A percentile compares a stretch with the other conserved stretches of the same genome.
phyloP scores from a whole-genome alignment of 73 alveolate species.

The Paraurostyla sp. region DNA sequence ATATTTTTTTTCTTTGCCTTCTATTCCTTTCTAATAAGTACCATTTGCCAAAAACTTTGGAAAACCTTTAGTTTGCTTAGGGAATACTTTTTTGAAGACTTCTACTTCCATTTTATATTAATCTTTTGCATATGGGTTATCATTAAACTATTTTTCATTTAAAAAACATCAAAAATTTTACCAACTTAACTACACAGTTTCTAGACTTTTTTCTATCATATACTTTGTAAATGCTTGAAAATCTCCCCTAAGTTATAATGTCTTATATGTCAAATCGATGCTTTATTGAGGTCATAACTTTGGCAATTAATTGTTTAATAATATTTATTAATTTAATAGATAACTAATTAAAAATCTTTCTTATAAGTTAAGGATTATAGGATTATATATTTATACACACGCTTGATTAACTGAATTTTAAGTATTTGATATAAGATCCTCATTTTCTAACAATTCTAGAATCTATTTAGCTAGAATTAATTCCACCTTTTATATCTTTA shows the following conservation, averaged over 20 bases:
- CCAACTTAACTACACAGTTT: slow-evolving; percentile 16
- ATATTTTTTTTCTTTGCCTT: not conserved
- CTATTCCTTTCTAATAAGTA: not conserved
- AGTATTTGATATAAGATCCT: not conserved
- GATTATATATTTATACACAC: too few relatives aligned
- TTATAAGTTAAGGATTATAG: too few relatives aligned
- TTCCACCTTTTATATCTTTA: not conserved
- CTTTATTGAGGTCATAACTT: not conserved
- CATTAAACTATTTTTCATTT: not conserved
- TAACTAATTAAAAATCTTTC: too few relatives aligned
- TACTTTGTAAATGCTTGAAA: not conserved
- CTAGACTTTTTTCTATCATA: slow-evolving; percentile 4
- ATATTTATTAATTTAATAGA: not conserved
- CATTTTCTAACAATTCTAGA: not conserved
- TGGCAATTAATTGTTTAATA: not conserved
- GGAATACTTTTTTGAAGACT: not conserved
- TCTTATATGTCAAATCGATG: slow-evolving; percentile 21
- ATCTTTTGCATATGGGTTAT: not conserved
- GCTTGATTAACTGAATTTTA: too few relatives aligned
- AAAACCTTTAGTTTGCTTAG: not conserved
- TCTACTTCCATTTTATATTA: slow-evolving; percentile 17
- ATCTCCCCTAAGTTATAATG: slow-evolving; percentile 8
- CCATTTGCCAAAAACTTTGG: slow-evolving; percentile 42
- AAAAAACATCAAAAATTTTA: not conserved
- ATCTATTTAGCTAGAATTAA: not conserved